These are phyloP conservation scores for Glaciozyma antarctica DNA, from an alignment of 768 basidiomycete species.

Conservation along the genomic window DNA sequence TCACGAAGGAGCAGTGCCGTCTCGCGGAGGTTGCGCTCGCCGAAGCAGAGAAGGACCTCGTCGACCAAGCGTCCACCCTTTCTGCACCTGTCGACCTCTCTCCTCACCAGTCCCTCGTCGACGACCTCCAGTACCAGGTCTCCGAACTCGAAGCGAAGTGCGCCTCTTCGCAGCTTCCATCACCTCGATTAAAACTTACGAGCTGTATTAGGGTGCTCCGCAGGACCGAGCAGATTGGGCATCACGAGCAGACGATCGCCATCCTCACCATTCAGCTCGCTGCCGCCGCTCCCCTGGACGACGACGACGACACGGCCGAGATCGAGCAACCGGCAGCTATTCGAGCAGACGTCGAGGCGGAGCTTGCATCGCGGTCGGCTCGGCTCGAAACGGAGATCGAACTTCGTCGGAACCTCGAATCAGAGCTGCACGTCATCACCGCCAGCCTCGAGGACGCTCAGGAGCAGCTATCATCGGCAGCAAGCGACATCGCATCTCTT, in stretches of 20 bases:
- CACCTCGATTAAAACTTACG: not conserved
- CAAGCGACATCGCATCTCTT: too few relatives aligned
- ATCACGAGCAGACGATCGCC: conserved; percentile 13
- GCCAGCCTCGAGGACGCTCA: not conserved
- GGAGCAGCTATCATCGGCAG: not conserved
- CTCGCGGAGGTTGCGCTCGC: too few relatives aligned
- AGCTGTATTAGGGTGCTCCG: not conserved
- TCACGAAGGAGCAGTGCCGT: too few relatives aligned
- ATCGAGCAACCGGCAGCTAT: not conserved
- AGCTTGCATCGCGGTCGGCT: not conserved
- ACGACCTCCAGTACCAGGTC: not conserved
- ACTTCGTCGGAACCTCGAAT: too few relatives aligned
- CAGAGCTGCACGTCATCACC: not conserved
- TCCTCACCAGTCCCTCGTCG: not conserved
- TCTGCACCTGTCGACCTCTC: too few relatives aligned
- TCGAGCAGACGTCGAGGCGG: conserved; percentile 1
- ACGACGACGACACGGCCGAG: conserved; percentile 1
- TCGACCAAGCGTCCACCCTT: too few relatives aligned
- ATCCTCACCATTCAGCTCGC: conserved; percentile 22
- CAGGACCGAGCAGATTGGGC: conserved; percentile 11
- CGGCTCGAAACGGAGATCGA: not conserved
- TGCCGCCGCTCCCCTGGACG: conserved; percentile 18
- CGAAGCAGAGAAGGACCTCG: too few relatives aligned
- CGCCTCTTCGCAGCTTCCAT: not conserved
- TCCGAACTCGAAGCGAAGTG: not conserved